A percentile compares a stretch with the other conserved stretches of the same genome.
phyloP scores from a whole-genome alignment of 2,329 filamentous ascomycete species.

The Calonectria crousiana region DNA sequence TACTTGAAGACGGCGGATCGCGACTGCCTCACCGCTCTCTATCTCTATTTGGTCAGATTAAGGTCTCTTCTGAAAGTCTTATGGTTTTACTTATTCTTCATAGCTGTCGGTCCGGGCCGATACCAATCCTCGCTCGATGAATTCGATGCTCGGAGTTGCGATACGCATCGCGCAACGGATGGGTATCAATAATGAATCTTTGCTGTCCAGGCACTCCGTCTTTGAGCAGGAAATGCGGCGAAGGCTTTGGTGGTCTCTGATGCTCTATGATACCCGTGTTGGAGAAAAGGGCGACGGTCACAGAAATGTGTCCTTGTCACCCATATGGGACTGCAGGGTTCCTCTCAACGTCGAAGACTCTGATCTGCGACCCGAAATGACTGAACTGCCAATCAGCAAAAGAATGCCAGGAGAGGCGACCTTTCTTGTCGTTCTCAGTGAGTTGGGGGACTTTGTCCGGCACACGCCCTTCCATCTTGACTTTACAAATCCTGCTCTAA shows the following conservation, averaged over 20 bases:
- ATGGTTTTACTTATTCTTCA: neutral
- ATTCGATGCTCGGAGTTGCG: constrained; percentile 65
- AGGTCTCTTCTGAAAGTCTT: neutral
- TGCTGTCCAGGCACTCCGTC: constrained; percentile 34
- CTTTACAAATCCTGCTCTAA: constrained; percentile 45
- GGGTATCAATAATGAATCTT: constrained; percentile 64
- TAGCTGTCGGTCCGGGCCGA: constrained; percentile 60
- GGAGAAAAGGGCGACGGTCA: constrained; percentile 60
- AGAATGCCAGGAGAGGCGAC: constrained; percentile 54
- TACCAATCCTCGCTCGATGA: constrained; percentile 63
- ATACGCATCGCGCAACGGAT: constrained; percentile 70
- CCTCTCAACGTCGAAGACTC: constrained; percentile 60
- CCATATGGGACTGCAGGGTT: constrained; percentile 56
- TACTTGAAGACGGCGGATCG: constrained; percentile 64
- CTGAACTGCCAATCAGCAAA: constrained; percentile 44
- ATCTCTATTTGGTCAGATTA: constrained; percentile 64
- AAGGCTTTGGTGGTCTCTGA: constrained; percentile 72
- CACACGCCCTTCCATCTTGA: constrained; percentile 50
- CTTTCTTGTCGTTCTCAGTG: constrained; percentile 55
- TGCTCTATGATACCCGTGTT: constrained; percentile 68
- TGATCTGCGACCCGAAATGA: constrained; percentile 58
- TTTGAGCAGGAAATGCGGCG: constrained; percentile 71
- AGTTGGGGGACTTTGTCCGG: constrained; percentile 54
- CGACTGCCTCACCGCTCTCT: constrained; percentile 67
- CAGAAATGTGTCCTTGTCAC: constrained; percentile 44